phyloP scores from a whole-genome alignment of 2,329 filamentous ascomycete species.

The Paraconiothyrium brasiliense region DNA sequence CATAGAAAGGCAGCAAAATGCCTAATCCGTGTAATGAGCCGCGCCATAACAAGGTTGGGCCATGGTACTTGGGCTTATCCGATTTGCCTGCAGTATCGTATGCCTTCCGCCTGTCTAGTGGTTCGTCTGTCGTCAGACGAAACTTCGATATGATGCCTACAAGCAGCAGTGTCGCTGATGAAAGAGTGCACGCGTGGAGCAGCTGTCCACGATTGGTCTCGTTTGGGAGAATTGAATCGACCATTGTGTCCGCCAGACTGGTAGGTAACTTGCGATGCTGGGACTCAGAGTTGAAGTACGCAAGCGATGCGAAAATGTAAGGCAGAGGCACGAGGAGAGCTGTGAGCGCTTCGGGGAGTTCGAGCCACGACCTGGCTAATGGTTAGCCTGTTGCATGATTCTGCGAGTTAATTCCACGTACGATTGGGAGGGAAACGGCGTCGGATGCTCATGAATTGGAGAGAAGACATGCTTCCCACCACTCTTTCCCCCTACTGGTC shows the following conservation, averaged over 20 bases:
- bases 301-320: constrained; percentile 58
- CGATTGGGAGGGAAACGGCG: constrained; percentile 31
- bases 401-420: constrained; percentile 23
- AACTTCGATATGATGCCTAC: constrained; percentile 53
- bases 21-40: constrained; percentile 50
- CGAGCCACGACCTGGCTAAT: constrained; percentile 40
- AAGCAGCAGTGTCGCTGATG: constrained; percentile 57
- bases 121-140: constrained; percentile 37
- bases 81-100: constrained; percentile 29
- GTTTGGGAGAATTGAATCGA: constrained; percentile 19
- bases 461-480: constrained; percentile 42
- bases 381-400: constrained; percentile 13
- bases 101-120: constrained; percentile 49
- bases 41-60: constrained; percentile 26
- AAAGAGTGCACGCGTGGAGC: constrained; percentile 56
- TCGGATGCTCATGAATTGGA: constrained; percentile 45
- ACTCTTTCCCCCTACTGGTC: constrained; percentile 40
- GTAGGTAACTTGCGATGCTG: constrained; percentile 29
- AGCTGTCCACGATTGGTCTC: constrained; percentile 39
- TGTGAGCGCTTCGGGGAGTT: constrained; percentile 59
- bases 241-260: constrained; percentile 35
- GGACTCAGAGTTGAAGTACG: constrained; percentile 47
- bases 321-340: constrained; percentile 61
- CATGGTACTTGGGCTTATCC: constrained; percentile 15
- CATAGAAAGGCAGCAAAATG: constrained; percentile 64